A percentile compares a stretch with the other conserved stretches of the same genome.
Evolutionary conservation across 345 rosid genomes (phyloP).

Genomic region (Eutrema japonicum): DNA sequence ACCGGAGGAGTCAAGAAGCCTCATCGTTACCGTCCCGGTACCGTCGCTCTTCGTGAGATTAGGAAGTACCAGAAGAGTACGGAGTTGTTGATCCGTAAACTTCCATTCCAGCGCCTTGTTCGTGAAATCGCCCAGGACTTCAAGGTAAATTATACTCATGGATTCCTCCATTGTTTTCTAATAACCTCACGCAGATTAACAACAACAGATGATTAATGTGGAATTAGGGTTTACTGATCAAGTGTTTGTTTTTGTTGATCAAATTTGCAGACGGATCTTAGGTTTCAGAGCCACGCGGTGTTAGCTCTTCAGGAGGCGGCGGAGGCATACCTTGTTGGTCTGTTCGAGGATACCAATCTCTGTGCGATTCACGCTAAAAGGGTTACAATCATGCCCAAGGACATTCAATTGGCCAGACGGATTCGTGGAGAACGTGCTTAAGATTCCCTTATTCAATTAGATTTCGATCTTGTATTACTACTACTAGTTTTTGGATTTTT

Average conservation of each 20-base stretch:
- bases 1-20: slow-evolving; percentile 73
- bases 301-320: slow-evolving; percentile 51
- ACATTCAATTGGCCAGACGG: slow-evolving; percentile 70
- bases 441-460: neutral
- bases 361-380: slow-evolving; percentile 75
- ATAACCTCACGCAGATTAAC: no score
- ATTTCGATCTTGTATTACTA: neutral
- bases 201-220: no score
- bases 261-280: slow-evolving; percentile 41
- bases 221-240: no score
- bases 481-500: neutral
- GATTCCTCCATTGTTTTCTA: neutral
- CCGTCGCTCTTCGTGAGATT: slow-evolving; percentile 67
- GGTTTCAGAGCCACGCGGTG: slow-evolving; percentile 46
- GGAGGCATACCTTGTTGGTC: slow-evolving; percentile 72
- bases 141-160: slow-evolving; percentile 40
- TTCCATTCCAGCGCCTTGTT: slow-evolving; percentile 65
- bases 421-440: slow-evolving; percentile 82
- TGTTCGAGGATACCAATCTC: slow-evolving; percentile 64
- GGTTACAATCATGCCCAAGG: slow-evolving; percentile 84
- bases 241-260: neutral
- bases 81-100: slow-evolving; percentile 57
- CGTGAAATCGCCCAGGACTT: slow-evolving; percentile 68
- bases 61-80: slow-evolving; percentile 59
- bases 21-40: slow-evolving; percentile 61